Evolutionary conservation across 163 green algal species (phyloP), one percentile per base, ranked within the genome.

Genomic region (Volvox carteri): DNA sequence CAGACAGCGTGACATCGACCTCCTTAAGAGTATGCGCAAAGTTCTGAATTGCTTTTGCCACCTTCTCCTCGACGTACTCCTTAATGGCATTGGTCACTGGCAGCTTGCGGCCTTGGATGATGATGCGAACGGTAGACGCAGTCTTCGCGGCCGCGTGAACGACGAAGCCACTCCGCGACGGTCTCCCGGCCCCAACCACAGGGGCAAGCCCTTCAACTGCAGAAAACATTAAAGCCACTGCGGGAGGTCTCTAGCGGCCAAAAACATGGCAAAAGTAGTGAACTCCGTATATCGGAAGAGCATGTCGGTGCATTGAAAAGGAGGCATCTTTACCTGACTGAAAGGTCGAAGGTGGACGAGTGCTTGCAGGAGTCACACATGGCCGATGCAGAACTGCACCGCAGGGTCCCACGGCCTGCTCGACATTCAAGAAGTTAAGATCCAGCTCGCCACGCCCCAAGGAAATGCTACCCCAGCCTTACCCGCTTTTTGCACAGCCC

Each of bases 1-100:
- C 96, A 18, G 91, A 96, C 12, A 98, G 86, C 18, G 90, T 96
- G 8, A 98, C 95, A 67, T 98, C 95, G 0, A 98, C 94, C 81
- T 97, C 93, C 85, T 96, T 97, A 60, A 98, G 73, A 4, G 78
- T 89, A 50, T 92, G 90, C 11, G 95, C 90, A 58, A 95, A 97
- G 79, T 97, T 95, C 33, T 90, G 28, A 18, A 96, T 78, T 0
- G 95, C 87, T 65, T 93, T 92, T 46, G 62, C 74, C 16, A 96
- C 90, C 85, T 97, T 97, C 16, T 94, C 70, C 88, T 95, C 88
- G 8, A 95, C 92, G 85, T 96, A 97, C 21, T 84, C n/a, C 86
- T 93, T 94, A 74, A 98, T 95, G 25, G 95, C 88, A 12, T 95
- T 90, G 0, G 95, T 98, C 39, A 97, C 92, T 76, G 95, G 85